Base-by-base conservation (phyloP, 2,329 filamentous ascomycete species). In the Venturia nashicola region DNA sequence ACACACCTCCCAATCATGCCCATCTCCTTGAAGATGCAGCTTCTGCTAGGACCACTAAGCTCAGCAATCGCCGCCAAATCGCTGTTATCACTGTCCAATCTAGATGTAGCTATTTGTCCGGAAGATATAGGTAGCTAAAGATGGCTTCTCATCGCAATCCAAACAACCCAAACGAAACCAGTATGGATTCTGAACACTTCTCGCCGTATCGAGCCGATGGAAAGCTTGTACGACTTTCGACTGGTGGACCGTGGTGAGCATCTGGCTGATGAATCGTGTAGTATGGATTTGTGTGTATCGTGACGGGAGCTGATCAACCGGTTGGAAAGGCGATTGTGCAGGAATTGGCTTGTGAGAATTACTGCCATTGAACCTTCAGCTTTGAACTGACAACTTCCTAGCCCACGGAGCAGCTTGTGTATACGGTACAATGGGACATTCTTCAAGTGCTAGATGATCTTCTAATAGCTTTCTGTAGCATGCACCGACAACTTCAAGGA, bases 201-300 rank as follows among this genome's bases (percentile, higher is more conserved):
- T 83, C 81, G 32, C 82, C 82, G 0, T 85, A 84, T 70, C 74
- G 82, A 65, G 64, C 77, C 4, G 82, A 85, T 72, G 82, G 82
- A 46, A 85, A 85, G 71, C 75, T 84, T 59, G 80, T 81, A 67
- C 66, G 78, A 74, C 7, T 8, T 62, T 3, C 32, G 11, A 20
- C 23, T 57, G 12, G 34, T 27, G 32, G 2, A 4, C 27, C 27
- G 39, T 40, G 3, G 20, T 36, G 27, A 14, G n/a, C 11, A 20
- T 2, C 39, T 59, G 12, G 34, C 8, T 54, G 14, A 14, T 3
- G 39, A 18, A 2, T 3, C 14, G 18, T 8, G 14, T 66, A 84
- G 79, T 84, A 86, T 72, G 84, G 84, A 54, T 86, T 86, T 68
- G 81, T 86, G 23, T 86, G 84, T 68, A 80, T 87, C 16, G 84